These are phyloP conservation scores for Candida wancherniae DNA, from an alignment of 805 yeast species.

Conservation along the genomic window DNA sequence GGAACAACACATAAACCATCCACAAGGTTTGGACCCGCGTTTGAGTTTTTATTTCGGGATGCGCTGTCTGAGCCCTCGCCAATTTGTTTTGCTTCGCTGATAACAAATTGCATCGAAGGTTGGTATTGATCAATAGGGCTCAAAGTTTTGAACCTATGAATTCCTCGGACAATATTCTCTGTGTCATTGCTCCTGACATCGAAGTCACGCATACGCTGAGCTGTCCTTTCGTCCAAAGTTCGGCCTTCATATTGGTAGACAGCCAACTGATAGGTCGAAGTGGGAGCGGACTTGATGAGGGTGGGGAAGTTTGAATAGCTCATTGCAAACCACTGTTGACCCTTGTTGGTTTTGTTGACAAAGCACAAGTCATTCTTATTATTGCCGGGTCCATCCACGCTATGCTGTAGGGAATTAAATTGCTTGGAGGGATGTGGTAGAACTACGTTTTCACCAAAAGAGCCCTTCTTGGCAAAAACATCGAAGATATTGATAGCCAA, in stretches of 20 bases:
- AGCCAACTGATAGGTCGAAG: conserved; percentile 53
- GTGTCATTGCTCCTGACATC: conserved; percentile 14
- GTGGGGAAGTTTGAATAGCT: conserved; percentile 76
- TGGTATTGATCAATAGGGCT: conserved; percentile 30
- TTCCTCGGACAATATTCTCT: conserved; percentile 30
- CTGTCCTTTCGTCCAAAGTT: conserved; percentile 7
- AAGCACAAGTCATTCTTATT: conserved; percentile 43
- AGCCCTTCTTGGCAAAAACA: conserved; percentile 38
- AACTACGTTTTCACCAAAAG: conserved; percentile 38
- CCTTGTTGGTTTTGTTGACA: conserved; percentile 60
- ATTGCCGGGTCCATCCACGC: conserved; percentile 16
- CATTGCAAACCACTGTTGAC: conserved; percentile 80
- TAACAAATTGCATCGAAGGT: conserved; percentile 29
- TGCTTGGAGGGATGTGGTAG: conserved; percentile 66
- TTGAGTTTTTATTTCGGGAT: conserved; percentile 1
- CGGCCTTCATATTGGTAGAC: conserved; percentile 25
- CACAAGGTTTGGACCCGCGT: no score
- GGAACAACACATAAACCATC: no score
- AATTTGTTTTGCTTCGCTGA: conserved; percentile 18
- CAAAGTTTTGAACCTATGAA: conserved; percentile 30
- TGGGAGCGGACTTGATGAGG: conserved; percentile 72
- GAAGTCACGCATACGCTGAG: conserved; percentile 14
- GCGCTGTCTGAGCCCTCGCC: conserved; percentile 16
- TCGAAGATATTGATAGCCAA: conserved; percentile 79
- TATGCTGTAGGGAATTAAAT: conserved; percentile 26